Conservation (phyloP, 164 flowering plant genomes). For the Aristolochia californica region DNA sequence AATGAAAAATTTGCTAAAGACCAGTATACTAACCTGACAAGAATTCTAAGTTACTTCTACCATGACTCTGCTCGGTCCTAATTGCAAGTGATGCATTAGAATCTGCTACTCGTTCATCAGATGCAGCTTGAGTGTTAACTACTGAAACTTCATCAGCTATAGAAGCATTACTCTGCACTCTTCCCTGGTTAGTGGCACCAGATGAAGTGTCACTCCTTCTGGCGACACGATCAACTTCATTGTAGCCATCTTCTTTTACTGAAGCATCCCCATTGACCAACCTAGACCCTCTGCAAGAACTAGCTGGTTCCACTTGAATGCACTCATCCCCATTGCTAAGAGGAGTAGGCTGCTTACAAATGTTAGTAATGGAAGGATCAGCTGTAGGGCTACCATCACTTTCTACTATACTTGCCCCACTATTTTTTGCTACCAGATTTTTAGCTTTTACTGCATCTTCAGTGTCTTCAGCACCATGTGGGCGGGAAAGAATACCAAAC, state of each 20-base stretch:
- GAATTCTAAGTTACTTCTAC: constrained; percentile 28
- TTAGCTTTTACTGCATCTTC: constrained; percentile 57
- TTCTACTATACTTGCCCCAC: constrained; percentile 26
- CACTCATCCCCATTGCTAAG: constrained; percentile 39
- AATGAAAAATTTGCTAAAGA: not conserved
- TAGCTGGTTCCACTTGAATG: constrained; percentile 32
- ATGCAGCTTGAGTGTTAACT: constrained; percentile 25
- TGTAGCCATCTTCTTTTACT: constrained; percentile 30
- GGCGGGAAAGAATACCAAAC: constrained; percentile 65
- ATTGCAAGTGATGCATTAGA: constrained; percentile 26
- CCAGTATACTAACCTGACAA: constrained; percentile 35
- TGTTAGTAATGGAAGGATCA: constrained; percentile 20
- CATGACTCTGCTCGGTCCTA: constrained; percentile 36
- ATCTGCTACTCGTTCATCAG: constrained; percentile 25
- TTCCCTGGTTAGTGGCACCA: constrained; percentile 26
- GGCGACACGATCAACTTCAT: constrained; percentile 24
- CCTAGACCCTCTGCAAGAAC: constrained; percentile 28
- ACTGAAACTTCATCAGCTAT: constrained; percentile 32
- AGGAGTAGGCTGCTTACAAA: constrained; percentile 30
- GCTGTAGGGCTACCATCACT: constrained; percentile 46
- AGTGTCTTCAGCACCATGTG: constrained; percentile 65
- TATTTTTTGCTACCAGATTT: constrained; percentile 26
- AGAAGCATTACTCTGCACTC: constrained; percentile 20
- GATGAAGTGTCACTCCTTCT: constrained; percentile 25
- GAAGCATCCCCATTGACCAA: constrained; percentile 34